phyloP scores from a whole-genome alignment of 495 filamentous ascomycete species.

The Penicillium ochrochloron region DNA sequence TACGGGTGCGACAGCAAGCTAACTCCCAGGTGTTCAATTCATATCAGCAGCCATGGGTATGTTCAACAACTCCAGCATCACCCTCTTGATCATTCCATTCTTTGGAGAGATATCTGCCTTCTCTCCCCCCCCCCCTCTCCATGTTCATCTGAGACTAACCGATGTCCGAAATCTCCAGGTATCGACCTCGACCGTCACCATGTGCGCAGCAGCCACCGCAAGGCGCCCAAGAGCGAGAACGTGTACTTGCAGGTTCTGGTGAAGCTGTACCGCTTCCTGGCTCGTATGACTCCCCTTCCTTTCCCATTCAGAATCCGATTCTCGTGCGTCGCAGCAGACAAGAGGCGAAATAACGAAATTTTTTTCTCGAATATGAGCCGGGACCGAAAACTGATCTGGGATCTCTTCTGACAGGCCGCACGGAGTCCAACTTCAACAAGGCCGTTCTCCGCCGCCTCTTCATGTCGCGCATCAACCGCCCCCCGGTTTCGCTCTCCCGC shows the following conservation, averaged over 20 bases:
- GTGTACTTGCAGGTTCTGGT: conserved; percentile 96
- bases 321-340: conserved; percentile 10
- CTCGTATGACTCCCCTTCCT: conserved; percentile 67
- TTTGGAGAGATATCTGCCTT: background rate
- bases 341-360: conserved; percentile 1
- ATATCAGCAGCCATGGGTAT: conserved; percentile 56
- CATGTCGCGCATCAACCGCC: conserved; percentile 96
- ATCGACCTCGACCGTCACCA: conserved; percentile 80
- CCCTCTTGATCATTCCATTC: background rate
- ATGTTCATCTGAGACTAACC: conserved; percentile 13
- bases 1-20: conserved; percentile 52
- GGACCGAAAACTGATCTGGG: conserved; percentile 24
- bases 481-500: conserved; percentile 89
- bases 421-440: conserved; percentile 96
- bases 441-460: conserved; percentile 94
- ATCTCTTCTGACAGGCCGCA: conserved; percentile 68
- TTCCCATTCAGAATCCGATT: conserved; percentile 14
- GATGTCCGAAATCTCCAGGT: conserved; percentile 44
- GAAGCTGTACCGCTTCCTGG: conserved; percentile 98
- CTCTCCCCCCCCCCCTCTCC: background rate
- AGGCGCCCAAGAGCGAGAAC: conserved; percentile 97
- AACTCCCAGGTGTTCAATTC: conserved; percentile 51
- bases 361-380: conserved; percentile 3
- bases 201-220: conserved; percentile 84
- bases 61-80: conserved; percentile 20